Percentiles rank a stretch among this genome's conserved stretches.
phyloP scores from a whole-genome alignment of 768 basidiomycete species.

The Erythrobasidium yunnanense region DNA sequence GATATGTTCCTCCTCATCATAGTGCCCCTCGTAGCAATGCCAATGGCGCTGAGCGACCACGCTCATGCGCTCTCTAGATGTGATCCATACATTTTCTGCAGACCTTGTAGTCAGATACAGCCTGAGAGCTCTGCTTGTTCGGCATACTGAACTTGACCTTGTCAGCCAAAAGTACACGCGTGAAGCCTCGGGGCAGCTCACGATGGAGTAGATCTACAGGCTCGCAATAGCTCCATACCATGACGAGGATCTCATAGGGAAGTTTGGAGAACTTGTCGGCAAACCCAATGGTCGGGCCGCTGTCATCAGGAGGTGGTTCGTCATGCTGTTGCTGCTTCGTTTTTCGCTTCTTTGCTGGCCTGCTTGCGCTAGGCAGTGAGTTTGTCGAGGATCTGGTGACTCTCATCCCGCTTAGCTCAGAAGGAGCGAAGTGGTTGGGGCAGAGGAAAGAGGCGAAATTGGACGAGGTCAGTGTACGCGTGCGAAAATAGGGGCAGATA shows the following conservation, averaged over 20 bases:
- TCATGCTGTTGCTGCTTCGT: background rate
- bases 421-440: no score
- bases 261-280: background rate
- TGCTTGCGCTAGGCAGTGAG: no score
- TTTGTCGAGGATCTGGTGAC: no score
- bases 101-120: background rate
- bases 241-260: background rate
- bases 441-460: no score
- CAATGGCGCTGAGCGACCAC: no score
- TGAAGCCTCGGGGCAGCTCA: background rate
- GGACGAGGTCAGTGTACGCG: no score
- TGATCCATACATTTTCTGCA: background rate
- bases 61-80: background rate
- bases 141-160: background rate
- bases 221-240: background rate
- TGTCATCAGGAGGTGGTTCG: background rate
- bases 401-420: no score
- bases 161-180: background rate
- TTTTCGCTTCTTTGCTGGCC: no score
- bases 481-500: no score
- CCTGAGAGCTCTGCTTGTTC: background rate
- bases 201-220: background rate
- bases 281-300: background rate
- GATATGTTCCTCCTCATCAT: background rate
- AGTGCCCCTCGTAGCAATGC: no score